Evolutionary conservation across 768 basidiomycete genomes (phyloP), one percentile per base, ranked within the genome.

Genomic region (Austroboletus eburneus): DNA sequence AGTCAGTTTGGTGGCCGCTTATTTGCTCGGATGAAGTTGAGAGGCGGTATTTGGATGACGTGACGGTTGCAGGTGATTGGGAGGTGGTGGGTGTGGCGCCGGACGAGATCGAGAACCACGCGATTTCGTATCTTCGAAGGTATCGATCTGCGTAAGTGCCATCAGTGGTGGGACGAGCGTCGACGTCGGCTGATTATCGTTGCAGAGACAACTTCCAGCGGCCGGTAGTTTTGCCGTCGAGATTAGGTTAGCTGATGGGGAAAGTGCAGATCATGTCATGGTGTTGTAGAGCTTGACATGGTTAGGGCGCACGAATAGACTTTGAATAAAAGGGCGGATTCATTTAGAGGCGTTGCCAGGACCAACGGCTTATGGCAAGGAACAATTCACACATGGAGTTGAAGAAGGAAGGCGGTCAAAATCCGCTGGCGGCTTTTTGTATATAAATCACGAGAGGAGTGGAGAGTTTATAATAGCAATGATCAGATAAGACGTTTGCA

Each of bases 131-230:
- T 68, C 75, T 99, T 56, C 78, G 95, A 68, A 78, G 88, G 60
- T 96, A 88, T 72, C 81, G 95, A 58, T 80, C 85, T 57, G 81
- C 87, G 88, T 94, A 73, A 66, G 90, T 87, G n/a, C n/a, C n/a
- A 43, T 59, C 48, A 39, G 25, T 23, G 24, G 23, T 49, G 33
- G n/a, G 46, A 39, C 18, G 23, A 12, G 35, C 32, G 51, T 48
- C 33, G 18, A 24, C 16, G 43, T 40, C 9, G 23, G 22, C 59
- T 64, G 39, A 62, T 45, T 18, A 40, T 34, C 40, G 25, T n/a
- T 43, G 25, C 62, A 76, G 84, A 46, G 83, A 79, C 57, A 85
- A 88, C 68, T 84, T 75, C 64, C 73, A 78, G 34, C 79, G 85
- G 24, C 83, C 85, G 32, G 74, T 80, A 16, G 77, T 81, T 46